A percentile compares a stretch with the other conserved stretches of the same genome.
Conservation (phyloP, 257 asterid genomes). For the Plantago elongata region DNA sequence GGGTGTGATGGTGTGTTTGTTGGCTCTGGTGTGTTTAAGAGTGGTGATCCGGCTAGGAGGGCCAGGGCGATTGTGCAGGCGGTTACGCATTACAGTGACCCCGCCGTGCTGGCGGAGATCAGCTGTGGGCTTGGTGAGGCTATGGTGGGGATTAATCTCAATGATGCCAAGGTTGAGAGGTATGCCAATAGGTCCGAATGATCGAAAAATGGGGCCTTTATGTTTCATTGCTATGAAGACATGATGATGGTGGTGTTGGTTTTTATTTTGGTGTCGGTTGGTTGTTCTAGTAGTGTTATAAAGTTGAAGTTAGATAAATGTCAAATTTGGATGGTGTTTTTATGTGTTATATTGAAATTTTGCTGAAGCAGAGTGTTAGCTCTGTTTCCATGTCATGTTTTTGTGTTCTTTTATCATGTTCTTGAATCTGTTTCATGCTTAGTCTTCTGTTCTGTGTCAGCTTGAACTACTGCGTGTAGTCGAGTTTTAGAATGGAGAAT, state of each 20-base stretch:
- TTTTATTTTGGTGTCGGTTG: background rate
- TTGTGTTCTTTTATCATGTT: too few relatives aligned
- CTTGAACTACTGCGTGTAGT: too few relatives aligned
- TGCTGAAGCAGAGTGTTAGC: too few relatives aligned
- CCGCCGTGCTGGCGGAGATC: constrained; percentile 40
- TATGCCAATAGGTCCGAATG: constrained; percentile 5
- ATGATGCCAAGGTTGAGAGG: constrained; percentile 39
- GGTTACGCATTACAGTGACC: constrained; percentile 70
- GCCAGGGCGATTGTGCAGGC: constrained; percentile 71
- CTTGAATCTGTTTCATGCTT: too few relatives aligned
- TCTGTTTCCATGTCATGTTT: too few relatives aligned
- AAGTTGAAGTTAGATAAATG: too few relatives aligned
- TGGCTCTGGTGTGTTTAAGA: constrained; percentile 52
- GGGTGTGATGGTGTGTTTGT: constrained; percentile 78
- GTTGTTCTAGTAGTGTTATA: too few relatives aligned
- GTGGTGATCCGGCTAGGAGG: constrained; percentile 52
- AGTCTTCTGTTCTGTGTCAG: too few relatives aligned
- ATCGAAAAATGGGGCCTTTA: background rate
- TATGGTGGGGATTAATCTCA: constrained; percentile 44
- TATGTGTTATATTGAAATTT: too few relatives aligned
- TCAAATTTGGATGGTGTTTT: too few relatives aligned
- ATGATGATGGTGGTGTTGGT: constrained; percentile 28
- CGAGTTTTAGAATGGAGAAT: too few relatives aligned
- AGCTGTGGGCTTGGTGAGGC: constrained; percentile 70
- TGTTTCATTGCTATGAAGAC: background rate